Evolutionary conservation across 73 alveolate species (phyloP).

Genomic region (Symbiodinium natans): DNA sequence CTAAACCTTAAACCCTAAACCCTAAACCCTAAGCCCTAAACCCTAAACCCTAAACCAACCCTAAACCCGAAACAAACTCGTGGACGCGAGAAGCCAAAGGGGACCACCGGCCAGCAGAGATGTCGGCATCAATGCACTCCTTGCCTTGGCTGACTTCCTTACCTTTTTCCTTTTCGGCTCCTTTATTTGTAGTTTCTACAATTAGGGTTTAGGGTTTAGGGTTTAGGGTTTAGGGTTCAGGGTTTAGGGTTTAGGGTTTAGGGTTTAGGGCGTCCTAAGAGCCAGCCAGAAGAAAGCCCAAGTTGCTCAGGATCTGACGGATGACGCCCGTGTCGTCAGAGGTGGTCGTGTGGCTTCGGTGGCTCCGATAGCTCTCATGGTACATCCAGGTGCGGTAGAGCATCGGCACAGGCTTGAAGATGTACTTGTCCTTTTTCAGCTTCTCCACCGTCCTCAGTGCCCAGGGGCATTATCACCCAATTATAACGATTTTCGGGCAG

Average conservation of each 20-base stretch:
- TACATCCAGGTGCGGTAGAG: conserved; percentile 73
- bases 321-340: conserved; percentile 62
- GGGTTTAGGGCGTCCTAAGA: too few relatives aligned
- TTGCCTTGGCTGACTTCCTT: background rate
- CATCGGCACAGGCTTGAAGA: conserved; percentile 60
- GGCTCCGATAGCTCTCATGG: conserved; percentile 52
- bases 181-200: too few relatives aligned
- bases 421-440: conserved; percentile 29
- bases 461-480: background rate
- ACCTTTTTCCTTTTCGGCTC: too few relatives aligned
- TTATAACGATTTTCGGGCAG: too few relatives aligned
- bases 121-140: conserved; percentile 60
- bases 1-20: background rate
- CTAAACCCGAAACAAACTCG: too few relatives aligned
- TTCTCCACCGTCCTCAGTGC: conserved; percentile 17
- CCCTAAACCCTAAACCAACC: background rate
- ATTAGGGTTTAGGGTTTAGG: background rate
- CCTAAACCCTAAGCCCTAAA: background rate
- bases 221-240: background rate
- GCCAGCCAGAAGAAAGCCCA: too few relatives aligned
- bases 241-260: background rate
- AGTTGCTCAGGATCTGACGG: conserved; percentile 31
- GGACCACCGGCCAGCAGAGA: conserved; percentile 73
- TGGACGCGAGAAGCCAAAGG: background rate
- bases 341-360: background rate